These are phyloP conservation scores for Diaporthe citriasiana DNA, from an alignment of 2,329 filamentous ascomycete species.

Conservation along the genomic window DNA sequence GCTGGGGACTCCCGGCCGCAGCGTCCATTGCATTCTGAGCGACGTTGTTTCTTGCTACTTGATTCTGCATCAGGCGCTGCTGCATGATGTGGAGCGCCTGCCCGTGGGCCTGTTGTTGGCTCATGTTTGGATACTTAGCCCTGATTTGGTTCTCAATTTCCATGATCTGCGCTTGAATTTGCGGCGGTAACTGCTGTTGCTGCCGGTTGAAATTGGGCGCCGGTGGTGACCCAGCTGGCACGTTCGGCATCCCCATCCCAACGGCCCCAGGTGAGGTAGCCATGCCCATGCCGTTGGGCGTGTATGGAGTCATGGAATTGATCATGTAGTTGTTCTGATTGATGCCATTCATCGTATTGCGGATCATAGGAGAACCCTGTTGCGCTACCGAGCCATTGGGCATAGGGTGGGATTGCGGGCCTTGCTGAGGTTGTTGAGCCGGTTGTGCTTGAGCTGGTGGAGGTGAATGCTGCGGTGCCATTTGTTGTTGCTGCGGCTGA, in stretches of 20 bases:
- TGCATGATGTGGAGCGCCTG: constrained; percentile 65
- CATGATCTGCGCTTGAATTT: constrained; percentile 63
- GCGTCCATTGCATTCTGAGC: constrained; percentile 67
- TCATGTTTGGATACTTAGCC: constrained; percentile 64
- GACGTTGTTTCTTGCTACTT: constrained; percentile 60
- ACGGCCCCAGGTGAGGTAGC: constrained; percentile 58
- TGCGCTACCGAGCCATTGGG: constrained; percentile 44
- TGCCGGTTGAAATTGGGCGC: constrained; percentile 35
- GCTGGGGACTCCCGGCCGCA: constrained; percentile 64
- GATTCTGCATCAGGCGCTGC: constrained; percentile 47
- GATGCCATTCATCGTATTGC: constrained; percentile 58
- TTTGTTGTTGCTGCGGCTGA: constrained; percentile 51
- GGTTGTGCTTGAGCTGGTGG: constrained; percentile 48
- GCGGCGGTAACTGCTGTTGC: constrained; percentile 60
- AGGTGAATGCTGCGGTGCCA: constrained; percentile 48
- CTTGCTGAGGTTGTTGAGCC: constrained; percentile 52
- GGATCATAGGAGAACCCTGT: constrained; percentile 44
- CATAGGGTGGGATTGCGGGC: constrained; percentile 55
- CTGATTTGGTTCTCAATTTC: constrained; percentile 67
- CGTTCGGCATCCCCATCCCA: constrained; percentile 62
- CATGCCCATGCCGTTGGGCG: constrained; percentile 58
- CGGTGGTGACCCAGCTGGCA: constrained; percentile 61
- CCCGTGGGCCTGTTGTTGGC: constrained; percentile 64
- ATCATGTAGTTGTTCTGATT: constrained; percentile 68
- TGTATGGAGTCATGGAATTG: constrained; percentile 65